Percentiles rank a stretch among this genome's conserved stretches.
phyloP scores from a whole-genome alignment of 2,329 filamentous ascomycete genomes.

The Cladorrhinum sp. region DNA sequence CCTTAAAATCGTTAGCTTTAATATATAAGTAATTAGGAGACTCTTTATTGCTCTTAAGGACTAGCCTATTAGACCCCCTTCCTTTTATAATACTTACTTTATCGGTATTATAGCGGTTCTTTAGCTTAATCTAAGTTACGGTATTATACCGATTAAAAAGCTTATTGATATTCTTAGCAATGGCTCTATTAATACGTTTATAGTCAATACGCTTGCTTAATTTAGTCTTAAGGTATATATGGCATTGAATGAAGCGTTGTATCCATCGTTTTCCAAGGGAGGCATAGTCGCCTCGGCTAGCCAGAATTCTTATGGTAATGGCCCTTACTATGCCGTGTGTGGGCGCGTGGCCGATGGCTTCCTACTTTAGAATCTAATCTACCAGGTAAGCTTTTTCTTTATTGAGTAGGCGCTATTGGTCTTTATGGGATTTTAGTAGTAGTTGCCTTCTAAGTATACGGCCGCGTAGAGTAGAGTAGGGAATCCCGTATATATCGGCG shows the following conservation, averaged over 20 bases:
- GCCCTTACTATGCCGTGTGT: not conserved
- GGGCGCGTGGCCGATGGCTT: constrained; percentile 1
- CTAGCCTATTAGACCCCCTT: constrained; percentile 1
- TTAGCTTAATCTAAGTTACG: not conserved
- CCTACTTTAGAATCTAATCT: not conserved
- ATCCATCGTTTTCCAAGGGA: not conserved
- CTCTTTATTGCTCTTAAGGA: not conserved
- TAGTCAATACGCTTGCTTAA: not conserved
- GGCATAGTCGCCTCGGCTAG: not conserved
- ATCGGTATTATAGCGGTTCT: constrained; percentile 2
- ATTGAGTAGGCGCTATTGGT: not conserved
- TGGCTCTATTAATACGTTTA: not conserved
- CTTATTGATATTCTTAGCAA: not conserved
- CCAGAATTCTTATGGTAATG: not conserved
- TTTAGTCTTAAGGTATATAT: constrained; percentile 1
- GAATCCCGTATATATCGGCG: not conserved
- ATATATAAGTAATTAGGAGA: not conserved
- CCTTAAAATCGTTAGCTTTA: not conserved
- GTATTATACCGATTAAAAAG: constrained; percentile 4
- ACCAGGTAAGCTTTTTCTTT: not conserved
- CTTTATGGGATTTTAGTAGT: not conserved
- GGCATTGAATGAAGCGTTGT: not conserved
- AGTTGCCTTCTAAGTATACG: not conserved
- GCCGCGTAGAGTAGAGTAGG: not conserved
- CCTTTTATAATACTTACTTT: constrained; percentile 3